phyloP scores from a whole-genome alignment of 495 filamentous ascomycete species.

The Amphirosellinia nigrospora region DNA sequence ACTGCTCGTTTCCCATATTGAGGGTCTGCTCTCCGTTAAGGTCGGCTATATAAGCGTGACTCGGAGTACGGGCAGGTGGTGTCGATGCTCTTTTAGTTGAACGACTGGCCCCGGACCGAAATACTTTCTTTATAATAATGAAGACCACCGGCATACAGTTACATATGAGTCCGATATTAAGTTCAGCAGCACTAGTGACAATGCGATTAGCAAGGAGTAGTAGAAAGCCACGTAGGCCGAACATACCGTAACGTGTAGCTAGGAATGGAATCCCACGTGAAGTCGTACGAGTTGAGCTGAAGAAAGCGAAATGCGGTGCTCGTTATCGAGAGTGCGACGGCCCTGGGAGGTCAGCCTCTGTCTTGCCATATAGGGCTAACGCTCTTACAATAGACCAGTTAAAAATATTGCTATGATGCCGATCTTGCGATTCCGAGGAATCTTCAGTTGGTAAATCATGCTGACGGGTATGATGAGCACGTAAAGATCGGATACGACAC shows the following conservation, averaged over 20 bases:
- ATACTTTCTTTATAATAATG: conserved; percentile 11
- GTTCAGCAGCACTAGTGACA: conserved; percentile 17
- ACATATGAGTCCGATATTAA: conserved; percentile 25
- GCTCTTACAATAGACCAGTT: conserved; percentile 26
- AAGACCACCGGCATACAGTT: conserved; percentile 23
- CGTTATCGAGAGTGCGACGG: conserved; percentile 15
- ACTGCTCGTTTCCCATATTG: not conserved
- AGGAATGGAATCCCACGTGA: conserved; percentile 25
- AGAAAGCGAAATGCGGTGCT: conserved; percentile 21
- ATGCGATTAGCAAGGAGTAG: not conserved
- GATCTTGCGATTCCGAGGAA: conserved; percentile 18
- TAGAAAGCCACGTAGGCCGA: not conserved
- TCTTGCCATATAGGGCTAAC: not conserved
- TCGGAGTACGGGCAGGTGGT: conserved; percentile 3
- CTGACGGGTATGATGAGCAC: conserved; percentile 28
- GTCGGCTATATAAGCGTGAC: conserved; percentile 19
- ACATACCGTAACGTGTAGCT: conserved; percentile 25
- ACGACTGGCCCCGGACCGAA: not conserved
- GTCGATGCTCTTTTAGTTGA: not conserved
- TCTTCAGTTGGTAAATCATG: conserved; percentile 22
- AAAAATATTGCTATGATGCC: conserved; percentile 29
- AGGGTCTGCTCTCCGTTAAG: not conserved
- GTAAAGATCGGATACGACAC: conserved; percentile 29
- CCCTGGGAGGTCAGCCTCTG: conserved; percentile 3
- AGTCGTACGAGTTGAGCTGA: conserved; percentile 20